These are phyloP conservation scores for Phyllosticta capitalensis DNA, from an alignment of 2,329 filamentous ascomycete genomes.

Conservation along the genomic window DNA sequence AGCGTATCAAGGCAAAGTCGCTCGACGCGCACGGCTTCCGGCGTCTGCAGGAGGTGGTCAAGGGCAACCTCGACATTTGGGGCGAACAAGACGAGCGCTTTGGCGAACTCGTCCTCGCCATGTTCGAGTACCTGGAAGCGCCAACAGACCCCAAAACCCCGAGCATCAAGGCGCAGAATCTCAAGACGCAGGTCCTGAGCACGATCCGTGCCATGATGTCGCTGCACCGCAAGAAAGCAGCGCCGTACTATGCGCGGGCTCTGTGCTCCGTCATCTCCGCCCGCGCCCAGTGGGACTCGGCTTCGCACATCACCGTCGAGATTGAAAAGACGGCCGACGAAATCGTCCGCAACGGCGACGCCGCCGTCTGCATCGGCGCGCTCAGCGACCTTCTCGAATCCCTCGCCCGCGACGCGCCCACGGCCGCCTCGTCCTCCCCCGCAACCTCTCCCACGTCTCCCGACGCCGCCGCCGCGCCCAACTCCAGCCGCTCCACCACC, in stretches of 20 bases:
- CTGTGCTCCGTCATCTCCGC: slow-evolving; percentile 58
- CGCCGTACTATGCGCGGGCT: slow-evolving; percentile 55
- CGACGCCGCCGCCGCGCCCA: slow-evolving; percentile 13
- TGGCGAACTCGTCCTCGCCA: slow-evolving; percentile 54
- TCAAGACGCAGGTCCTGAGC: slow-evolving; percentile 64
- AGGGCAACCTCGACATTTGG: slow-evolving; percentile 55
- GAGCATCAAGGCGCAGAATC: slow-evolving; percentile 58
- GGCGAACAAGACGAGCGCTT: slow-evolving; percentile 61
- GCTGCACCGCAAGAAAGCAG: slow-evolving; percentile 25
- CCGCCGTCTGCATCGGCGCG: slow-evolving; percentile 40
- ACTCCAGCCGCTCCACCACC: slow-evolving; percentile 25
- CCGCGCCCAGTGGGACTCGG: slow-evolving; percentile 56
- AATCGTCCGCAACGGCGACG: slow-evolving; percentile 56
- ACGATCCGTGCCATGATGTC: slow-evolving; percentile 65
- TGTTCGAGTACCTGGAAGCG: slow-evolving; percentile 64
- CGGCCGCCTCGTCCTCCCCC: slow-evolving; percentile 15
- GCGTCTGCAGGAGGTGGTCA: slow-evolving; percentile 64
- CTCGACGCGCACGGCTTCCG: slow-evolving; percentile 77
- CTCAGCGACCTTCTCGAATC: slow-evolving; percentile 29
- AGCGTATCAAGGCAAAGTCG: slow-evolving; percentile 59
- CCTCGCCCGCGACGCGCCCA: slow-evolving; percentile 17
- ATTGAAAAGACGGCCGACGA: slow-evolving; percentile 66
- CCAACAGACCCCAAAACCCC: slow-evolving; percentile 40
- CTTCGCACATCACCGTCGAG: slow-evolving; percentile 63
- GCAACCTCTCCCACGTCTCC: slow-evolving; percentile 25